Percentiles rank a stretch among this genome's conserved stretches.
These are phyloP conservation scores for Talaromyces amestolkiae DNA, from an alignment of 2,329 filamentous ascomycete genomes.

Conservation along the genomic window DNA sequence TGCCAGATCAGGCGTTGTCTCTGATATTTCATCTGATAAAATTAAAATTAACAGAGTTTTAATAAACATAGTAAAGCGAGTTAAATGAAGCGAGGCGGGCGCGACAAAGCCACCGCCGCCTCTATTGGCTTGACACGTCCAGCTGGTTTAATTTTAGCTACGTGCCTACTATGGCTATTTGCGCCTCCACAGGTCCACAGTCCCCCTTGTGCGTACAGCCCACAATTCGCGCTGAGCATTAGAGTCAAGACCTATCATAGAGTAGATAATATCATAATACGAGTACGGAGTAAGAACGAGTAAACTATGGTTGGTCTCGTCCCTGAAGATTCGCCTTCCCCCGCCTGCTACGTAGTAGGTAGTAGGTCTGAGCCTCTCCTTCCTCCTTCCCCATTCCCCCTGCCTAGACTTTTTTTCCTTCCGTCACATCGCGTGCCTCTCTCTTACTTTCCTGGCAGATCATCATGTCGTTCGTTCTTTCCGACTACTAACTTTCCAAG, in stretches of 20 bases:
- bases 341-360: too few relatives aligned
- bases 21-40: background rate
- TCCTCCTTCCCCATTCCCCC: background rate
- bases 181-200: background rate
- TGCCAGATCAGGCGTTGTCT: background rate
- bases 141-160: background rate
- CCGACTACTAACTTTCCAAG: background rate
- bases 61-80: background rate
- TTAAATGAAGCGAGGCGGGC: background rate
- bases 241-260: too few relatives aligned
- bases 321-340: background rate
- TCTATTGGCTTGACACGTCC: background rate
- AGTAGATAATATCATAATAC: too few relatives aligned
- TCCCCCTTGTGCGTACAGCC: too few relatives aligned
- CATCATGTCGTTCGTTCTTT: background rate
- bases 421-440: constrained; percentile 8
- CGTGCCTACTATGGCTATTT: background rate
- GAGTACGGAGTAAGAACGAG: background rate
- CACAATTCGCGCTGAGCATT: too few relatives aligned
- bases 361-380: background rate
- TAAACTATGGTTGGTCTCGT: background rate
- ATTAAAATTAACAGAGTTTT: background rate
- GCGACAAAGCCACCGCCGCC: background rate
- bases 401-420: background rate
- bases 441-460: background rate